phyloP scores from a whole-genome alignment of 2,329 filamentous ascomycete species.

The Ascochyta rabiei region DNA sequence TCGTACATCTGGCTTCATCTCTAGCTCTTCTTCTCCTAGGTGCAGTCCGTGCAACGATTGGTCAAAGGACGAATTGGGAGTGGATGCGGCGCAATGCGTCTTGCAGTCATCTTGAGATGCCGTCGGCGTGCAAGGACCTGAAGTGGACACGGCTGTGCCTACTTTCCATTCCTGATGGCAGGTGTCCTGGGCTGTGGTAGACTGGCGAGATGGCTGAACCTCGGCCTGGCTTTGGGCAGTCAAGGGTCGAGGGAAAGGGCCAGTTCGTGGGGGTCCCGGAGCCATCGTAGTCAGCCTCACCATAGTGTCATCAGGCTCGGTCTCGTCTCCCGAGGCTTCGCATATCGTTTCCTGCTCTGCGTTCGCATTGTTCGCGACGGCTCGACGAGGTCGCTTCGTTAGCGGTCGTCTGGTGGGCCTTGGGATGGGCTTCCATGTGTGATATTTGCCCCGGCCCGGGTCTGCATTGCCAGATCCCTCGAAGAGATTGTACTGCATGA shows the following conservation, averaged over 20 bases:
- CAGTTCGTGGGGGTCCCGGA: background rate
- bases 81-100: slow-evolving; percentile 6
- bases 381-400: slow-evolving; percentile 21
- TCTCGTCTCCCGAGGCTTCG: slow-evolving; percentile 27
- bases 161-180: background rate
- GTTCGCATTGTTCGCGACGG: background rate
- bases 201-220: background rate
- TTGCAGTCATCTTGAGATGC: slow-evolving; percentile 1
- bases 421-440: slow-evolving; percentile 32
- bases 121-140: slow-evolving; percentile 6
- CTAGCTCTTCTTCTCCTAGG: slow-evolving; percentile 5
- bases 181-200: background rate
- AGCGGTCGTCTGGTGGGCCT: slow-evolving; percentile 22
- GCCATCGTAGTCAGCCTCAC: background rate
- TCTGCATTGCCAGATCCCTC: slow-evolving; percentile 29
- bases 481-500: slow-evolving; percentile 31
- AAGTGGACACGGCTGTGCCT: background rate
- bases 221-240: background rate
- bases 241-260: background rate
- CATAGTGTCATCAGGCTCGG: slow-evolving; percentile 29
- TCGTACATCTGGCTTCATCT: slow-evolving; percentile 16
- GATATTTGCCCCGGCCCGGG: slow-evolving; percentile 26
- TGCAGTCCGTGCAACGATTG: slow-evolving; percentile 10
- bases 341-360: background rate
- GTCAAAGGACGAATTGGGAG: slow-evolving; percentile 15